Evolutionary conservation across 257 asterid species (phyloP), one percentile per base, ranked within the genome.

Genomic region (Leonotis leonurus): DNA sequence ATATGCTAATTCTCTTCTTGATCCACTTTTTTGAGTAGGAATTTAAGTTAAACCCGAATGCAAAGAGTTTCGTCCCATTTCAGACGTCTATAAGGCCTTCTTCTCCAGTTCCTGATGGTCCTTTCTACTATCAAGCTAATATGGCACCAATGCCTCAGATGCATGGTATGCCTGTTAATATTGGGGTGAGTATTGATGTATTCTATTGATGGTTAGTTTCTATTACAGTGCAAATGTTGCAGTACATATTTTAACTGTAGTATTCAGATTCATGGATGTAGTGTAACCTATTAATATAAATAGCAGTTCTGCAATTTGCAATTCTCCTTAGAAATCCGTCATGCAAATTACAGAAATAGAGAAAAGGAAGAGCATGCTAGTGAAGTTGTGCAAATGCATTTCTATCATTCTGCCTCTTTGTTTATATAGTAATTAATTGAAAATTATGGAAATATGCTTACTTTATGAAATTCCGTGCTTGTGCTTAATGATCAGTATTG

Each of bases 11-110:
- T 53, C 43, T 43, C 17, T 44, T 67, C 21, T 65, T 48, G 55
- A 25, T 53, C 67, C 26, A 52, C 39, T 30, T 62, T n/a, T n/a
- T n/a, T n/a, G 66, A 56, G 25, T 81, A 93, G 97, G 99, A 93
- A 78, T 89, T 93, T 73, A 93, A 76, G 74, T 81, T 87, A 24
- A 93, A 93, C 68, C 95, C 97, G 2, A 83, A 85, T 56, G 99
- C 95, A 1, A 83, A 83, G 84, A 89, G 95, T 73, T 93, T 85
- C 49, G 13, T 80, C 25, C 96, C 99, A 62, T 74, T 88, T 65
- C 92, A 76, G 76, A 9, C 90, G 33, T 79, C 95, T 43, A 35
- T 82, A 59, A 82, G 96, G 67, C 83, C 94, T 62, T 78, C 95
- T 60, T 89, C 99, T 67, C 97, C 96, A 54, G 85, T 70, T 50